Percentiles rank a stretch among this genome's conserved stretches.
These are phyloP conservation scores for Diplodia scrobiculata DNA, from an alignment of 2,329 filamentous ascomycete genomes.

Conservation along the genomic window DNA sequence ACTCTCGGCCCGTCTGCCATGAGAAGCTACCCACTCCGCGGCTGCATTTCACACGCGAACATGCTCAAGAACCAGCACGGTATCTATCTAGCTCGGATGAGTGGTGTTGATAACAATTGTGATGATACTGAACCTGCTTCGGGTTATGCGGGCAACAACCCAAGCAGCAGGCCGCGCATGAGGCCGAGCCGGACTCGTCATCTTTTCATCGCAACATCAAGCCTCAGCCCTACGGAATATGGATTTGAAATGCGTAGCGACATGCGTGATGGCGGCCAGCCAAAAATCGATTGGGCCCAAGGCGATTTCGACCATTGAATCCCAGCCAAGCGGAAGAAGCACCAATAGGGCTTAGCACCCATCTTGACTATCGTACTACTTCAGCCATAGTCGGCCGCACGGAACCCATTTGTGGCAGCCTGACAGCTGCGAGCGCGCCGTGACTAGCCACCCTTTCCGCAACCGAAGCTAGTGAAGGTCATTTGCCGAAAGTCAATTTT, in stretches of 20 bases:
- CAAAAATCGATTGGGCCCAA: not conserved
- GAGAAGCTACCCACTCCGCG: constrained; percentile 51
- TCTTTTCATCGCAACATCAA: constrained; percentile 33
- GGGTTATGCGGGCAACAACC: not conserved
- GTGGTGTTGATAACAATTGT: constrained; percentile 61
- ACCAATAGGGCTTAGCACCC: not conserved
- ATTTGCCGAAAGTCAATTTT: not conserved
- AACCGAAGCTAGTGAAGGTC: not conserved
- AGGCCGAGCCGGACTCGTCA: too few relatives aligned
- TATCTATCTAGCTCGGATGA: constrained; percentile 58
- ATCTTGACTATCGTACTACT: not conserved
- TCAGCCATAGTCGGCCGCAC: not conserved
- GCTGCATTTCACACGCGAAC: constrained; percentile 50
- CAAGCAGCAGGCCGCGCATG: not conserved
- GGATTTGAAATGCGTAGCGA: not conserved
- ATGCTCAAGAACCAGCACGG: constrained; percentile 43
- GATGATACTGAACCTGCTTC: constrained; percentile 38
- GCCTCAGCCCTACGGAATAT: not conserved
- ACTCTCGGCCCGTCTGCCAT: constrained; percentile 54
- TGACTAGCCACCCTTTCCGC: not conserved
- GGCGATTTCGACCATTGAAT: not conserved
- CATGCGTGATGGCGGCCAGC: not conserved
- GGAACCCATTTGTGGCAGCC: not conserved
- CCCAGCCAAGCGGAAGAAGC: constrained; percentile 35
- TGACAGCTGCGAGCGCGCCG: not conserved